Base-by-base conservation (phyloP, 1,284 basidiomycete species). In the Heterobasidion occidentale region DNA sequence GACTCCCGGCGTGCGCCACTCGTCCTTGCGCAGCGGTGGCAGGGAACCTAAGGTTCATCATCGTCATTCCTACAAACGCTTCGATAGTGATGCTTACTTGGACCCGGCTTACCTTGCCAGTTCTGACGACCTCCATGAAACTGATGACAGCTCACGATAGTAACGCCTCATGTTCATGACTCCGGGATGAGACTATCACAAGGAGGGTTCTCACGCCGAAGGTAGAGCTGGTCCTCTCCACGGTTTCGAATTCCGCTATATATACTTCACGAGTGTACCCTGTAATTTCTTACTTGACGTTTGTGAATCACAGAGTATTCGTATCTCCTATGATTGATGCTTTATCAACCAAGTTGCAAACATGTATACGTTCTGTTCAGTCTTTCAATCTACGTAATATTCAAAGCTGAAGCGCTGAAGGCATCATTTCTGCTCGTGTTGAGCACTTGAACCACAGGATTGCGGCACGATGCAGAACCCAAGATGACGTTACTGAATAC, bases 1-100 rank as follows among this genome's bases (percentile, higher is more conserved):
- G 58, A 61, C 61, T 20, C 61, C 61, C n/a, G 56, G 51, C 3
- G 51, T 56, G 49, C 58, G 61, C 12, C 38, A 53, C 34, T 46
- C 55, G 42, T 55, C 48, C 9, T 52, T 59, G 27, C 53, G 58
- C 34, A 51, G 42, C 45, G 35, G 49, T 36, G 27, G 46, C 11
- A 51, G 46, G 46, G 46, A 48, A 48, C 17, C 17, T 55, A 42
- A 44, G 52, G 54, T 19, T 11, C 20, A 50, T 20, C 54, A 51
- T 56, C 14, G 50, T 59, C 38, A 42, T 42, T 42, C 38, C 38
- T 42, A 42, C 38, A 11, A 42, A 42, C 38, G 38, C 38, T 42
- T 42, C n/a, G 38, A 42, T n/a, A n/a, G 38, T 42, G 6, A 42
- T 42, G 38, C 38, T 42, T 42, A 42, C 38, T n/a, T 42, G 11